phyloP scores from a whole-genome alignment of 176 grass and related monocot species.

The Carex parvula region DNA sequence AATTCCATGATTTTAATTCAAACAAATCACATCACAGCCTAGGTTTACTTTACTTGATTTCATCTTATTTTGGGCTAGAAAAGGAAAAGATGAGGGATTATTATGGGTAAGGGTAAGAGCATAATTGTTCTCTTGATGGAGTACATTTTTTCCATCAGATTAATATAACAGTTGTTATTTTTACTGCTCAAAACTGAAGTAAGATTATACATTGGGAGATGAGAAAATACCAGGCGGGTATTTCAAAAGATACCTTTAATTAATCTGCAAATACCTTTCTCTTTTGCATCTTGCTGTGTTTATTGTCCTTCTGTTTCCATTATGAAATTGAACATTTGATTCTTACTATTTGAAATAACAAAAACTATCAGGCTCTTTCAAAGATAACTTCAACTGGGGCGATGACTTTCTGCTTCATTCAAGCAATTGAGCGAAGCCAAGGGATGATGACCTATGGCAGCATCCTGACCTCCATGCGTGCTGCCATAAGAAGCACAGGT shows the following conservation, averaged over 20 bases:
- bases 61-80: not conserved
- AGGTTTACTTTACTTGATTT: not conserved
- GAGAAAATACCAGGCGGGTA: not conserved
- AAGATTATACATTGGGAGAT: not conserved
- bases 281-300: not conserved
- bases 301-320: not conserved
- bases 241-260: not conserved
- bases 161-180: not conserved
- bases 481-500: constrained; percentile 62
- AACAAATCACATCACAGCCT: not conserved
- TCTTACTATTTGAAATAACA: not conserved
- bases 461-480: constrained; percentile 80
- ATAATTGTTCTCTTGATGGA: not conserved
- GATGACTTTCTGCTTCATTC: constrained; percentile 98
- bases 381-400: constrained; percentile 91
- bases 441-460: constrained; percentile 73
- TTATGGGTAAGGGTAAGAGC: not conserved
- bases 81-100: not conserved
- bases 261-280: not conserved
- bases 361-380: constrained; percentile 67
- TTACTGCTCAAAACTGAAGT: not conserved
- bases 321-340: not conserved
- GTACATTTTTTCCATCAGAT: not conserved
- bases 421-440: constrained; percentile 79
- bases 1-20: not conserved